Evolutionary conservation across 2,329 filamentous ascomycete species (phyloP).

Genomic region (Penicillium expansum): DNA sequence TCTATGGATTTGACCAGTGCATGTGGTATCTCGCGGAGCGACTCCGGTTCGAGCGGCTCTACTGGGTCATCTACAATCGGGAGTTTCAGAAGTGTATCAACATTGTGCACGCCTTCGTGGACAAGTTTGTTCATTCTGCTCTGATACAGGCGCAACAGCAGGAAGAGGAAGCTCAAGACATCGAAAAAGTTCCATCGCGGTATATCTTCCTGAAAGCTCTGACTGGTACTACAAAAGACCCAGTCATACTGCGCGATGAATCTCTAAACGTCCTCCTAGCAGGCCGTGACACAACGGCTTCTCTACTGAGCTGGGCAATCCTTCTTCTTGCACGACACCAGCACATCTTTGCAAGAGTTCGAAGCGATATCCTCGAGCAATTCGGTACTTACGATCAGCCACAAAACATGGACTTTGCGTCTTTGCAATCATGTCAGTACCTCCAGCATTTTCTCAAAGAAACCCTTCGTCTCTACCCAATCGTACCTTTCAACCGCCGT

Average conservation of each 20-base stretch:
- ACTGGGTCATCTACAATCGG: not conserved
- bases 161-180: not conserved
- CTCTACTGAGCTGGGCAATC: conserved; percentile 70
- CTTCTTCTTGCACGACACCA: conserved; percentile 75
- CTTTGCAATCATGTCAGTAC: not conserved
- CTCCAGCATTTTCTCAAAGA: not conserved
- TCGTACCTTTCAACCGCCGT: conserved; percentile 27
- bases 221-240: not conserved
- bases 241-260: conserved; percentile 61
- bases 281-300: conserved; percentile 73
- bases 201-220: conserved; percentile 3
- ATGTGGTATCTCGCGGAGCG: conserved; percentile 2
- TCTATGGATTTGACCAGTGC: not conserved
- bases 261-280: conserved; percentile 73
- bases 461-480: conserved; percentile 18
- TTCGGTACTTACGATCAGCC: conserved; percentile 52
- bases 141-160: not conserved
- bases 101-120: not conserved
- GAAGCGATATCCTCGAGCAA: conserved; percentile 63
- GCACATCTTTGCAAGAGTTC: conserved; percentile 61
- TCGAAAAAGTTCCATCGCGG: not conserved
- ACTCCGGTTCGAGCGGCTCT: conserved; percentile 1
- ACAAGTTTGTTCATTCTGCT: not conserved
- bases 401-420: conserved; percentile 6
- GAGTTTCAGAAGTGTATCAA: conserved; percentile 4